Evolutionary conservation across 2,329 filamentous ascomycete species (phyloP).

Genomic region (Claviceps sorghi): DNA sequence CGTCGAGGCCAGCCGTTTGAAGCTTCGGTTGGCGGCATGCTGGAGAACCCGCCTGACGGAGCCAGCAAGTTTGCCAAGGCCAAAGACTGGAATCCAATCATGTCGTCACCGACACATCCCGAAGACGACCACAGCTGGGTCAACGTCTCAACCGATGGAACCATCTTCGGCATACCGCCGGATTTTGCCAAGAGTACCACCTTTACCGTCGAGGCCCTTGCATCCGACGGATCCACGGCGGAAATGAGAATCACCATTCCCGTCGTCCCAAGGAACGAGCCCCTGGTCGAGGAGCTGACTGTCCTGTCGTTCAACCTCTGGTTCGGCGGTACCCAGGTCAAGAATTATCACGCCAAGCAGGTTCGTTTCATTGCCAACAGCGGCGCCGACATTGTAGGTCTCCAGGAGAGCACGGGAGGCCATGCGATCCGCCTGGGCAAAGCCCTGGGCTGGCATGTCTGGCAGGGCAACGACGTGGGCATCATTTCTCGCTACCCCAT

Average conservation of each 20-base stretch:
- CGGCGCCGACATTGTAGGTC: constrained; percentile 21
- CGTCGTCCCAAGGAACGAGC: constrained; percentile 12
- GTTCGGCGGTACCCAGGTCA: constrained; percentile 22
- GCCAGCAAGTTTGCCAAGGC: constrained; percentile 16
- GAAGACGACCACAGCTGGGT: constrained; percentile 17
- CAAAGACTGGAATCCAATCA: neutral
- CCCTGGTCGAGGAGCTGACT: constrained; percentile 20
- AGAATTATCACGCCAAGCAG: constrained; percentile 24
- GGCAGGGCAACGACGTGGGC: constrained; percentile 18
- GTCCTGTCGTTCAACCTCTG: constrained; percentile 27
- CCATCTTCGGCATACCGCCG: constrained; percentile 21
- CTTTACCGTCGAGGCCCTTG: constrained; percentile 16
- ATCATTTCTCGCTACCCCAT: constrained; percentile 26
- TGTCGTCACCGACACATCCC: neutral
- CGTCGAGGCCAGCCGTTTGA: constrained; percentile 19
- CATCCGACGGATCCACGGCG: constrained; percentile 12
- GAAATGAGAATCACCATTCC: constrained; percentile 19
- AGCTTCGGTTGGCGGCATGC: constrained; percentile 18
- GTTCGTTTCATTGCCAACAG: constrained; percentile 18
- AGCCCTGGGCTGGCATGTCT: constrained; percentile 24
- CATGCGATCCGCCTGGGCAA: constrained; percentile 19
- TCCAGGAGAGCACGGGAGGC: constrained; percentile 21
- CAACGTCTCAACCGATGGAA: constrained; percentile 16
- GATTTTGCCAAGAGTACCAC: constrained; percentile 8
- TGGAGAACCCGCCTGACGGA: constrained; percentile 13